phyloP scores from a whole-genome alignment of 768 basidiomycete species.

The Phlebiopsis flavidoalba region DNA sequence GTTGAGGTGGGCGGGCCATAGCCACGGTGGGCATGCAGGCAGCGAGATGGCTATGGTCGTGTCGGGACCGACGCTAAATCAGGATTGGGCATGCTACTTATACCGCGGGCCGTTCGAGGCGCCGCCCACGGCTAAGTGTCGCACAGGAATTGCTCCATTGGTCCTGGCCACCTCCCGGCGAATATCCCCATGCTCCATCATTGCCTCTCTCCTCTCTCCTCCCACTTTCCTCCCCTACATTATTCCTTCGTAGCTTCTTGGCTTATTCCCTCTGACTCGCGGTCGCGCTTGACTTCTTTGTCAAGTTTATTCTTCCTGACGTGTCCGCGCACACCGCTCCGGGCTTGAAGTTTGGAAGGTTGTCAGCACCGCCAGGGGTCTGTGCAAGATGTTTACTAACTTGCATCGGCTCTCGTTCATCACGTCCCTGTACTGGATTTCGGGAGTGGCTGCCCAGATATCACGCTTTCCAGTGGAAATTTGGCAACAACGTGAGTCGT shows the following conservation, averaged over 20 bases:
- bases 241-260: neutral
- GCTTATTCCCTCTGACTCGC: neutral
- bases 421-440: neutral
- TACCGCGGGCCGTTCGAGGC: no score
- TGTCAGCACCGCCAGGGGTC: neutral
- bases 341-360: no score
- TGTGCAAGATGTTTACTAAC: neutral
- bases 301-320: neutral
- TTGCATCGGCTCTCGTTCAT: neutral
- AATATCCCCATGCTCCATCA: neutral
- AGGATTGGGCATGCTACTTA: no score
- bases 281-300: neutral
- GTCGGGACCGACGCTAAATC: no score
- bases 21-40: no score
- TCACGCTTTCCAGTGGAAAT: constrained; percentile 29
- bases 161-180: no score
- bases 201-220: neutral
- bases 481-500: constrained; percentile 24
- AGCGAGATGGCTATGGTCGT: no score
- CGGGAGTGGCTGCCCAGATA: neutral
- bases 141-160: no score
- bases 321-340: neutral
- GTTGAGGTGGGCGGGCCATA: no score
- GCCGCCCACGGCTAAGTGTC: no score
- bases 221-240: neutral